These are phyloP conservation scores for Trichoderma sp. DNA, from an alignment of 2,329 filamentous ascomycete species.

Conservation along the genomic window DNA sequence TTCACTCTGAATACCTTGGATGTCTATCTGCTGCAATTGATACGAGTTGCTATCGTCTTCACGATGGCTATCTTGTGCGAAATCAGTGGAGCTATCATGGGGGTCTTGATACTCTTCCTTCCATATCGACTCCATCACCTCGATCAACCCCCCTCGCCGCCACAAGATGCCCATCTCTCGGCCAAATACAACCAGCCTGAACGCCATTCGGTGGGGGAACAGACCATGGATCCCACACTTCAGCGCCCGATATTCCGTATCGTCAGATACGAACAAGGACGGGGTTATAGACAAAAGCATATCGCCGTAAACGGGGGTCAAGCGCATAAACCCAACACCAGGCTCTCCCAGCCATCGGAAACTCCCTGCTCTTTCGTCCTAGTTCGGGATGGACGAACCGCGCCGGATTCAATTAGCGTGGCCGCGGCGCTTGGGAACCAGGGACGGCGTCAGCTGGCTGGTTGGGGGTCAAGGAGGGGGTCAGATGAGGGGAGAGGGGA, in stretches of 20 bases:
- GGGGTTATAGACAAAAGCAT: not conserved
- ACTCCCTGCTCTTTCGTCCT: not conserved
- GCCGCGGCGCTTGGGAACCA: not conserved
- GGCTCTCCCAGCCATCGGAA: conserved; percentile 7
- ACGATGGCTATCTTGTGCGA: not conserved
- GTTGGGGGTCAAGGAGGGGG: conserved; percentile 11
- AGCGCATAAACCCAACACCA: not conserved
- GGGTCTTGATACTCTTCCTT: not conserved
- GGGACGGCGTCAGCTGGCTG: not conserved
- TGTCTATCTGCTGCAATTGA: not conserved
- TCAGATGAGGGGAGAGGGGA: conserved; percentile 2
- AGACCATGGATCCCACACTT: not conserved
- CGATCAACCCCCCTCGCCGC: not conserved
- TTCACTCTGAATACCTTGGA: not conserved
- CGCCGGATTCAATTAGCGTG: not conserved
- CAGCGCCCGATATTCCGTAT: not conserved
- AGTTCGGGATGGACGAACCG: no score
- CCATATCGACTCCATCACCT: no score
- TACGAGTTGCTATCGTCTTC: not conserved
- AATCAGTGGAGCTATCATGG: conserved; percentile 12
- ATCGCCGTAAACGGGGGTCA: conserved; percentile 14
- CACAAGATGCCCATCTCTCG: conserved; percentile 13
- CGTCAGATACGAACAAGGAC: not conserved
- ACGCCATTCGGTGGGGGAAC: conserved; percentile 22
- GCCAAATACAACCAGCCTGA: conserved; percentile 22